Evolutionary conservation across 2,329 filamentous ascomycete genomes (phyloP).

Genomic region (Xylaria hypoxylon): DNA sequence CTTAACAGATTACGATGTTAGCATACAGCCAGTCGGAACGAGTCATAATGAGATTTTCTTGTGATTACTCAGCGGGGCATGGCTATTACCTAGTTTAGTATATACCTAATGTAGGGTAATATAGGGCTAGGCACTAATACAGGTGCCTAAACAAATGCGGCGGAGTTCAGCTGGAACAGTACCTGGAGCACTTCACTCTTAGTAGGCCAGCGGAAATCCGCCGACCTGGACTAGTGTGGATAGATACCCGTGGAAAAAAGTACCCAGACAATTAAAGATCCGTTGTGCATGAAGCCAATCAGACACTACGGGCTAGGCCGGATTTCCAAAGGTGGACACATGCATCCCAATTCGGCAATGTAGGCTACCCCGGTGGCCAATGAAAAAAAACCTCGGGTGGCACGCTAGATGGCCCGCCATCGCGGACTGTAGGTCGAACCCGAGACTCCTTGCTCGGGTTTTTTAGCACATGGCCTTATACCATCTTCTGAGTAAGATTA

Average conservation of each 20-base stretch:
- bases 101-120: no score
- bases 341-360: conserved; percentile 3
- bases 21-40: conserved; percentile 5
- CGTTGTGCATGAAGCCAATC: conserved; percentile 19
- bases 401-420: no score
- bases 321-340: no score
- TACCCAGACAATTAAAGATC: background rate
- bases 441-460: conserved; percentile 7
- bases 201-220: conserved; percentile 36
- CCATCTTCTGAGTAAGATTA: background rate
- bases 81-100: no score
- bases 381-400: no score
- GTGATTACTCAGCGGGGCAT: background rate
- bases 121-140: no score
- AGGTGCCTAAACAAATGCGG: background rate
- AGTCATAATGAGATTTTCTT: conserved; percentile 23
- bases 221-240: background rate
- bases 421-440: conserved; percentile 1
- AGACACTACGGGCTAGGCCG: background rate
- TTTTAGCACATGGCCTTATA: background rate
- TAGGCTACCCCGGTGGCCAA: no score
- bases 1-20: no score
- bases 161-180: conserved; percentile 6
- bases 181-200: no score
- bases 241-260: conserved; percentile 6